Conservation (phyloP, 2,329 filamentous ascomycete species). For the Colletotrichum cuscutae region DNA sequence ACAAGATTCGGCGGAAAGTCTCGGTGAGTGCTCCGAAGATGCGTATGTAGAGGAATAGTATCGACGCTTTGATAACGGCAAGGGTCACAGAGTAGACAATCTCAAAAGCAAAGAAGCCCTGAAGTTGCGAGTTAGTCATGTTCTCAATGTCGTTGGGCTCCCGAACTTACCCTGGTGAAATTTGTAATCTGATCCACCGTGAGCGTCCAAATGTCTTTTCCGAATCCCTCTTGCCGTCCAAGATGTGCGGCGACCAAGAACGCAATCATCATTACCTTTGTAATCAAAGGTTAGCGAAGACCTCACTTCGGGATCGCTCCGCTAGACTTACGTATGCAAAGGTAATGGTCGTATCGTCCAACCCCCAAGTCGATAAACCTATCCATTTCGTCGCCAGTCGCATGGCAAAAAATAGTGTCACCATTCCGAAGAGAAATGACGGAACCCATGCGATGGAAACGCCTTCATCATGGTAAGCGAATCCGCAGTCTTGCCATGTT, state of each 20-base stretch:
- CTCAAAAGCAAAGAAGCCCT: slow-evolving; percentile 30
- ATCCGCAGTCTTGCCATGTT: slow-evolving; percentile 22
- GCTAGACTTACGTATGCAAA: slow-evolving; percentile 12
- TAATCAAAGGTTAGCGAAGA: not conserved
- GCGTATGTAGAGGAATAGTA: slow-evolving; percentile 49
- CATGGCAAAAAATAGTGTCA: slow-evolving; percentile 1
- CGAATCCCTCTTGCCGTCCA: not conserved
- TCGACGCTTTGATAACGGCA: slow-evolving; percentile 49
- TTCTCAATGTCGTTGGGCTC: not conserved
- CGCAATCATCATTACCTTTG: slow-evolving; percentile 21
- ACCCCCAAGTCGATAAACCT: slow-evolving; percentile 17
- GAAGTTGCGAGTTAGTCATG: not conserved
- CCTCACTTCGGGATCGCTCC: not conserved
- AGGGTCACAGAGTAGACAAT: slow-evolving; percentile 42
- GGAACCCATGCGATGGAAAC: slow-evolving; percentile 3
- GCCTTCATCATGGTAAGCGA: slow-evolving; percentile 16
- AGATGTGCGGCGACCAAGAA: slow-evolving; percentile 8
- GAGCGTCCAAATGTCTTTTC: slow-evolving; percentile 26
- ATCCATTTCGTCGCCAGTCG: slow-evolving; percentile 10
- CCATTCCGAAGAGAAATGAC: not conserved
- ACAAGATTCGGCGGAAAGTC: slow-evolving; percentile 39
- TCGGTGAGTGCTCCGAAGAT: slow-evolving; percentile 46
- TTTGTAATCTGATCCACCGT: not conserved
- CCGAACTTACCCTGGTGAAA: not conserved
- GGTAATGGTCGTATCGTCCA: slow-evolving; percentile 23